A percentile compares a stretch with the other conserved stretches of the same genome.
Evolutionary conservation across 1,139 yeast genomes (phyloP).

Genomic region (Geotrichum histeridarum): DNA sequence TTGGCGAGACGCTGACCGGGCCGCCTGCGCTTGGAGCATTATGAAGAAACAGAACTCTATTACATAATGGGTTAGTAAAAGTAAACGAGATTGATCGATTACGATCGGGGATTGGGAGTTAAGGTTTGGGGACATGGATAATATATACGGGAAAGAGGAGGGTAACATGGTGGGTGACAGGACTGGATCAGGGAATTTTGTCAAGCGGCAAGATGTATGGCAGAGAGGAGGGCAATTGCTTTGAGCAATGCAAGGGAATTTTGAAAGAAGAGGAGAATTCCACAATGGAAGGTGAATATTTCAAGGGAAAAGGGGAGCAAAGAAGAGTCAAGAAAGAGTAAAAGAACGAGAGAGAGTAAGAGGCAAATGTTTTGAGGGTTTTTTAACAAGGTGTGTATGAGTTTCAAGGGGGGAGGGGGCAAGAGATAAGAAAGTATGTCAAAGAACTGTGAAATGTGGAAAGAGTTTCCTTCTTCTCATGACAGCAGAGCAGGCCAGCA

Average conservation of each 20-base stretch:
- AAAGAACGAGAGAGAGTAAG: too few species aligned
- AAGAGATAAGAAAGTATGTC: too few species aligned
- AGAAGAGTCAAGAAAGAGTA: neutral
- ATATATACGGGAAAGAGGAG: neutral
- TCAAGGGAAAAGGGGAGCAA: neutral
- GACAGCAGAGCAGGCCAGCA: too few species aligned
- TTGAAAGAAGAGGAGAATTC: neutral
- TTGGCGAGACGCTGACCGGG: constrained; percentile 44
- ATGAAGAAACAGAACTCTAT: constrained; percentile 32
- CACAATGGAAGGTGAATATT: too few species aligned
- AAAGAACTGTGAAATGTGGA: too few species aligned
- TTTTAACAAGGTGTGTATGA: too few species aligned
- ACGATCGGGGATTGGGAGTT: too few species aligned
- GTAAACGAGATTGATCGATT: too few species aligned
- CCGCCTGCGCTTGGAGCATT: constrained; percentile 25
- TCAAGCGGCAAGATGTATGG: neutral
- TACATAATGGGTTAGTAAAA: neutral
- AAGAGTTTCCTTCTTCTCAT: too few species aligned
- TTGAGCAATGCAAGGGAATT: neutral
- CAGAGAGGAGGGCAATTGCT: neutral
- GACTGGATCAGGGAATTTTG: neutral
- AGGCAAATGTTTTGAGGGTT: too few species aligned
- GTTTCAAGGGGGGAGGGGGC: too few species aligned
- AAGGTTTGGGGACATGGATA: too few species aligned
- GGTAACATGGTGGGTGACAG: neutral